These are phyloP conservation scores for Kwoniella bestiolae DNA, from an alignment of 768 basidiomycete genomes.

Conservation along the genomic window DNA sequence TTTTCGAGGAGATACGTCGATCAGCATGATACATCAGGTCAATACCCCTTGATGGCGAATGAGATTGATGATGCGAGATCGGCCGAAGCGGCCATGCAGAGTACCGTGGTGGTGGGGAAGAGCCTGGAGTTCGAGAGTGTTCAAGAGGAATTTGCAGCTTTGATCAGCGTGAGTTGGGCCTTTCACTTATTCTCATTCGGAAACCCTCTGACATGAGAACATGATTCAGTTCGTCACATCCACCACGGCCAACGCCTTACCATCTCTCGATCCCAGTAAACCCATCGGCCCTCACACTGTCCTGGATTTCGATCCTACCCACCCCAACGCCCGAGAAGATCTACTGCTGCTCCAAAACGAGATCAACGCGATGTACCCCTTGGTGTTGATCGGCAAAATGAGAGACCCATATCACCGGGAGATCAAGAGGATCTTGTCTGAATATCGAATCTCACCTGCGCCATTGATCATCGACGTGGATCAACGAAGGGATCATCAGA, in stretches of 20 bases:
- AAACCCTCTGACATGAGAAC: too few relatives aligned
- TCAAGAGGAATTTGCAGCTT: constrained; percentile 47
- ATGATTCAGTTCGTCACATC: constrained; percentile 54
- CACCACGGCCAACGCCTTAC: constrained; percentile 53
- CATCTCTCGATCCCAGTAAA: constrained; percentile 40
- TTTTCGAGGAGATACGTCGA: constrained; percentile 22
- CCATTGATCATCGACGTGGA: constrained; percentile 56
- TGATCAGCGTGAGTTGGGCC: constrained; percentile 44
- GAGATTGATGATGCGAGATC: constrained; percentile 15
- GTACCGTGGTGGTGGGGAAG: not conserved
- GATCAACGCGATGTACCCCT: constrained; percentile 50
- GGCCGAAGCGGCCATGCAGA: constrained; percentile 15
- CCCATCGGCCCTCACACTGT: constrained; percentile 50
- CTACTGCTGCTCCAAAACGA: constrained; percentile 49
- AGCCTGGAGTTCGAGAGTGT: constrained; percentile 26
- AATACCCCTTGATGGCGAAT: constrained; percentile 20
- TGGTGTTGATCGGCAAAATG: constrained; percentile 56
- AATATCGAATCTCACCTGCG: constrained; percentile 50
- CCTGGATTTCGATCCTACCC: constrained; percentile 56
- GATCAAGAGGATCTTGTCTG: constrained; percentile 49
- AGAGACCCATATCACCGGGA: constrained; percentile 56
- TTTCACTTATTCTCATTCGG: too few relatives aligned
- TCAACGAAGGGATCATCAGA: constrained; percentile 42
- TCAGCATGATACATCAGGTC: not conserved
- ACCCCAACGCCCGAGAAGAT: constrained; percentile 45